phyloP scores from a whole-genome alignment of 1,139 yeast genomes.

The Blastobotrys serpentis region DNA sequence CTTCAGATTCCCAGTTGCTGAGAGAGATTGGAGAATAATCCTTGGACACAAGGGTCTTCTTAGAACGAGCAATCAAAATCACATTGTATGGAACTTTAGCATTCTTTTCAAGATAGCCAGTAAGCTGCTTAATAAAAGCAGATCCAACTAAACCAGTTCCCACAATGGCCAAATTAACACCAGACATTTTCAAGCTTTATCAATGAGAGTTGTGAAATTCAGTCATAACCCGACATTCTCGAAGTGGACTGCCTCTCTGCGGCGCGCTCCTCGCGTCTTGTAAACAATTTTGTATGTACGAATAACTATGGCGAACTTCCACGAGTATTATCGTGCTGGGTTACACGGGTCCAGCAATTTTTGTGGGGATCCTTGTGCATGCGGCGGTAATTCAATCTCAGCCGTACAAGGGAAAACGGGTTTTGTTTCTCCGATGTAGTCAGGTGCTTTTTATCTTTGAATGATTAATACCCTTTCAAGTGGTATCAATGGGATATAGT shows the following conservation, averaged over 20 bases:
- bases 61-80: slow-evolving; percentile 73
- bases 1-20: slow-evolving; percentile 51
- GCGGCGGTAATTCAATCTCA: too few species aligned
- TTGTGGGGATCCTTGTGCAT: background rate
- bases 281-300: too few species aligned
- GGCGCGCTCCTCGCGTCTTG: background rate
- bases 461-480: too few species aligned
- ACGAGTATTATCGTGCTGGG: slow-evolving; percentile 2
- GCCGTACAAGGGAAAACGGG: background rate
- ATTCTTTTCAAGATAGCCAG: slow-evolving; percentile 42
- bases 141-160: slow-evolving; percentile 97
- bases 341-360: background rate
- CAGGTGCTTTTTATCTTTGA: too few species aligned
- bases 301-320: background rate
- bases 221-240: background rate
- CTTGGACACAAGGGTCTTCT: slow-evolving; percentile 62
- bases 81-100: slow-evolving; percentile 57
- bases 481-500: too few species aligned
- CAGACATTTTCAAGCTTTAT: slow-evolving; percentile 21
- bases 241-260: too few species aligned
- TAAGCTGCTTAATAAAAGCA: slow-evolving; percentile 76
- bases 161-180: slow-evolving; percentile 73
- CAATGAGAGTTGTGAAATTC: background rate
- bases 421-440: background rate
- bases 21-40: slow-evolving; percentile 73